phyloP scores from a whole-genome alignment of 768 basidiomycete genomes.

The Tylopilus sp. region DNA sequence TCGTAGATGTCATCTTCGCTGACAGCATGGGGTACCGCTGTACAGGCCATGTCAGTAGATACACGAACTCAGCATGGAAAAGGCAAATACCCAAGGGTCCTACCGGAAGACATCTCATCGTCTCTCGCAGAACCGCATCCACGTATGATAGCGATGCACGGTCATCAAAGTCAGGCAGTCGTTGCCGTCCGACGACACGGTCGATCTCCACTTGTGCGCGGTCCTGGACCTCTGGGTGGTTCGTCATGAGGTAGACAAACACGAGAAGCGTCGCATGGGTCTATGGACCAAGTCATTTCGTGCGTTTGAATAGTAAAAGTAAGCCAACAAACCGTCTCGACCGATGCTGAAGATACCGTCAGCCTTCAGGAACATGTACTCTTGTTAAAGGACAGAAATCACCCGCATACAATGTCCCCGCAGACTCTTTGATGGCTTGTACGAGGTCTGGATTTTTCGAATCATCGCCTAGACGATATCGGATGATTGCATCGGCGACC shows the following conservation, averaged over 20 bases:
- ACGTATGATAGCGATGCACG: constrained; percentile 10
- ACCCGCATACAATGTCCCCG: constrained; percentile 14
- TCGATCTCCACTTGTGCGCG: constrained; percentile 15
- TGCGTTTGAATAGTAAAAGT: too few species aligned
- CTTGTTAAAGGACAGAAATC: too few species aligned
- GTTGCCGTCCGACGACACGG: not conserved
- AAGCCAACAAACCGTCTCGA: constrained; percentile 14
- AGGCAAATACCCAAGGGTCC: constrained; percentile 22
- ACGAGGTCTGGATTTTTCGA: constrained; percentile 3
- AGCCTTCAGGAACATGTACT: too few species aligned
- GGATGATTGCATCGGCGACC: constrained; percentile 4
- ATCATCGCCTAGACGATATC: not conserved
- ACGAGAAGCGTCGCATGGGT: too few species aligned
- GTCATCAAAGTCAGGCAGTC: constrained; percentile 9
- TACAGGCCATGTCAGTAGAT: not conserved
- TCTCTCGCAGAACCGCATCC: constrained; percentile 14
- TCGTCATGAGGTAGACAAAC: constrained; percentile 11
- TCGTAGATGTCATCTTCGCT: constrained; percentile 38
- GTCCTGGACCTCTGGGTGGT: constrained; percentile 8
- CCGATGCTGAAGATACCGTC: too few species aligned
- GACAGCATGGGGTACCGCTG: constrained; percentile 42
- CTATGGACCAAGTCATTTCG: constrained; percentile 24
- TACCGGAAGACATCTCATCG: constrained; percentile 25
- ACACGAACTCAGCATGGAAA: not conserved
- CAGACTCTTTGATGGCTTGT: constrained; percentile 7